phyloP scores from a whole-genome alignment of 495 filamentous ascomycete species.

The Annulohypoxylon bovei region DNA sequence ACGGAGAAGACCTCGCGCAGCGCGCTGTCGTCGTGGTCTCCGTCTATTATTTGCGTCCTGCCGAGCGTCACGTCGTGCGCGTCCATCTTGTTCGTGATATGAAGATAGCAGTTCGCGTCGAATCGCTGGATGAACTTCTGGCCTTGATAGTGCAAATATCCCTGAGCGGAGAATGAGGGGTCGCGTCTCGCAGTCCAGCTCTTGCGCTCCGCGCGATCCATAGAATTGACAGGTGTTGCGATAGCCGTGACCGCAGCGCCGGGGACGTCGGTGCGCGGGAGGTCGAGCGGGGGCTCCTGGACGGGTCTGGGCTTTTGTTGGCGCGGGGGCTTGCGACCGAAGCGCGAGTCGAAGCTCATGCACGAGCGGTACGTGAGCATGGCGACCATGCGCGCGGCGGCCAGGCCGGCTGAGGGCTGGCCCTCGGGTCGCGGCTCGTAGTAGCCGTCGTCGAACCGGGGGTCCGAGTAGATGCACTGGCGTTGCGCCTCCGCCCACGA shows the following conservation, averaged over 20 bases:
- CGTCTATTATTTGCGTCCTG: constrained; percentile 2
- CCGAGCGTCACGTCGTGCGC: constrained; percentile 49
- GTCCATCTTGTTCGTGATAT: constrained; percentile 53
- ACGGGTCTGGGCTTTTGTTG: constrained; percentile 29
- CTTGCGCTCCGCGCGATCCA: constrained; percentile 26
- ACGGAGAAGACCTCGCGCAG: constrained; percentile 35
- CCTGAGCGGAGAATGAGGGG: constrained; percentile 48
- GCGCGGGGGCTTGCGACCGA: constrained; percentile 47
- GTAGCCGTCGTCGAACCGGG: constrained; percentile 46
- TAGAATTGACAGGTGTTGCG: background rate
- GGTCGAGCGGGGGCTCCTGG: constrained; percentile 34
- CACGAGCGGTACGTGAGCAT: constrained; percentile 54
- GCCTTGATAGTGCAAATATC: constrained; percentile 52
- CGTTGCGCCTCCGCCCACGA: constrained; percentile 53
- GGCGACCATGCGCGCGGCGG: constrained; percentile 53
- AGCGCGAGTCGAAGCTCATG: constrained; percentile 47
- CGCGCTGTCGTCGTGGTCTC: constrained; percentile 14
- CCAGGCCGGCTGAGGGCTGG: constrained; percentile 46
- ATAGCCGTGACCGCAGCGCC: background rate
- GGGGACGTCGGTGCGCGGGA: constrained; percentile 30
- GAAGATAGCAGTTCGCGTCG: constrained; percentile 54
- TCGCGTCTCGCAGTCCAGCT: constrained; percentile 34
- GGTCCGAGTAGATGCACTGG: constrained; percentile 48
- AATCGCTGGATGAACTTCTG: constrained; percentile 52
- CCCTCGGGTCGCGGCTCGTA: constrained; percentile 47